These are phyloP conservation scores for Hemisphaericaspora xylofermentans DNA, from an alignment of 1,139 yeast genomes.

Conservation along the genomic window DNA sequence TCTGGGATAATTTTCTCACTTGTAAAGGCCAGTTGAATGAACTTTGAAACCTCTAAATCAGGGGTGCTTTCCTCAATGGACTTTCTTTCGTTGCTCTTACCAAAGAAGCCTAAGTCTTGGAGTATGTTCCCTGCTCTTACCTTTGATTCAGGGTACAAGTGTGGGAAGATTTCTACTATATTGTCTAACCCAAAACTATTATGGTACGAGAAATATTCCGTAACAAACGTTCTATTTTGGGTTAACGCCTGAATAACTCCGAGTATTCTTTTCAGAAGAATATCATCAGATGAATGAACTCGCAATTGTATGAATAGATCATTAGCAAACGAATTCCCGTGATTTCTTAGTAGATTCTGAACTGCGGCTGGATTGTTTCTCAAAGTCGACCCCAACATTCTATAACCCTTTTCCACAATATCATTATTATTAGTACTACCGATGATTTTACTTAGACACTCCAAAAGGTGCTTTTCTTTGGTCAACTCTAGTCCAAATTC, in stretches of 20 bases:
- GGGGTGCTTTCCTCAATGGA: constrained; percentile 22
- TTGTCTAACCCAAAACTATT: constrained; percentile 23
- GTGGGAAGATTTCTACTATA: constrained; percentile 29
- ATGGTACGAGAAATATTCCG: constrained; percentile 24
- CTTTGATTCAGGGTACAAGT: constrained; percentile 28
- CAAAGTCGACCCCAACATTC: constrained; percentile 57
- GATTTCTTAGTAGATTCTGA: constrained; percentile 18
- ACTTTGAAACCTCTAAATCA: constrained; percentile 27
- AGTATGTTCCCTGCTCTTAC: constrained; percentile 39
- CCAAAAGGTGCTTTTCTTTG: constrained; percentile 18
- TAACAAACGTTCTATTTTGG: constrained; percentile 29
- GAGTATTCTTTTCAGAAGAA: constrained; percentile 46
- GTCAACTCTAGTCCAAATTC: constrained; percentile 56
- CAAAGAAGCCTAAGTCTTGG: constrained; percentile 34
- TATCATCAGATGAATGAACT: constrained; percentile 19
- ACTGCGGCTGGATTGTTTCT: constrained; percentile 75
- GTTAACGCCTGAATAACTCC: constrained; percentile 49
- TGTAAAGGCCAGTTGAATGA: constrained; percentile 30
- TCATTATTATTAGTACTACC: constrained; percentile 9
- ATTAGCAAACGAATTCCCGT: constrained; percentile 15
- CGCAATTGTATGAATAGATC: constrained; percentile 20
- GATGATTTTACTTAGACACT: constrained; percentile 19
- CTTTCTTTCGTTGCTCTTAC: constrained; percentile 21
- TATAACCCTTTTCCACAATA: constrained; percentile 45
- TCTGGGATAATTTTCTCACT: constrained; percentile 25